Percentiles rank a stretch among this genome's conserved stretches.
Conservation (phyloP, 75 land plant species). For the Selaginella tamariscina region DNA sequence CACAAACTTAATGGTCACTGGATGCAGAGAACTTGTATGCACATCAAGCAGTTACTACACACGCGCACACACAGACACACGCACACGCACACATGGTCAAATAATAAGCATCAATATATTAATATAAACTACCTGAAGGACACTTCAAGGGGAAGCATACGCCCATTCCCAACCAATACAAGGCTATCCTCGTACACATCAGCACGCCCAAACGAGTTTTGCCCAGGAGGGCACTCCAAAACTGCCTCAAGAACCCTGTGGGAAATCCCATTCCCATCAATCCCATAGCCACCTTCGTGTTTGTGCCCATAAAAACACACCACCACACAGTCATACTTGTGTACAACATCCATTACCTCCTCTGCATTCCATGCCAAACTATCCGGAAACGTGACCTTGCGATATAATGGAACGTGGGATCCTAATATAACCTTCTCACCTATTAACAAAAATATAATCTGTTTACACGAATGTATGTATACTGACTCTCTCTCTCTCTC, state of each 20-base stretch:
- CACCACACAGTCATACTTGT: conserved; percentile 68
- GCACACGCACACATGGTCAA: too few relatives aligned
- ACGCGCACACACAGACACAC: too few relatives aligned
- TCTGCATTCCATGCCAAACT: conserved; percentile 78
- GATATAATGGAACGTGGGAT: conserved; percentile 77
- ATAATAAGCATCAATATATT: too few relatives aligned
- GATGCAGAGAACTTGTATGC: too few relatives aligned
- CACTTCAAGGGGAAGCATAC: conserved; percentile 56
- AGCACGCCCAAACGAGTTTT: conserved; percentile 65
- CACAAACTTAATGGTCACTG: too few relatives aligned
- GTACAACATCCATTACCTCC: conserved; percentile 71
- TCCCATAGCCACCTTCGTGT: conserved; percentile 72
- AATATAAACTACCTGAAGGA: conserved; percentile 17
- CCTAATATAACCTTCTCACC: conserved; percentile 67
- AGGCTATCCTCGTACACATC: conserved; percentile 64
- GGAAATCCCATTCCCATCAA: conserved; percentile 74
- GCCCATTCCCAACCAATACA: conserved; percentile 44
- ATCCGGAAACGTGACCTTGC: conserved; percentile 38
- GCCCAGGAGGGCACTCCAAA: conserved; percentile 83
- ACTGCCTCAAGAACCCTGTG: conserved; percentile 89
- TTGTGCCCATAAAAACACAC: conserved; percentile 86
- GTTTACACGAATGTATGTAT: too few relatives aligned
- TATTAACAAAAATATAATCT: too few relatives aligned
- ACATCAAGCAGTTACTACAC: too few relatives aligned
- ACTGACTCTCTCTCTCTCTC: too few relatives aligned